Conservation (phyloP, 495 filamentous ascomycete genomes). For the Penicillium diatomitis region DNA sequence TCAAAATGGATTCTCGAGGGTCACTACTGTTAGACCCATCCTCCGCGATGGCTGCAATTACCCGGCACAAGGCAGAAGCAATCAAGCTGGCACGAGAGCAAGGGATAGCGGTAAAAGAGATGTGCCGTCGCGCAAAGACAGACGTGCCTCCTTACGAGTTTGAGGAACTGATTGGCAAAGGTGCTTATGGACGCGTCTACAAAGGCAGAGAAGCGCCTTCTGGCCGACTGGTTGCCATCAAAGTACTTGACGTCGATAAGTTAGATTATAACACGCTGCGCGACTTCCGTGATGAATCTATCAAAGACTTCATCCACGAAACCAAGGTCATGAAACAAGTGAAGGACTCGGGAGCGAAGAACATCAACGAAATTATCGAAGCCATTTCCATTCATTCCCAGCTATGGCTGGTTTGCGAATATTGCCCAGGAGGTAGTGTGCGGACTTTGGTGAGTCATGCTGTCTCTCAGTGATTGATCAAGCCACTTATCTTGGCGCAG, state of each 20-base stretch:
- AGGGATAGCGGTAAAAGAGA: conserved; percentile 37
- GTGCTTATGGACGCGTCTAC: conserved; percentile 91
- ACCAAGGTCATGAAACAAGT: conserved; percentile 78
- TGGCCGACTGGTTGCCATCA: conserved; percentile 71
- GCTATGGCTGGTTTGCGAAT: conserved; percentile 94
- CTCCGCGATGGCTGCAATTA: conserved; percentile 39
- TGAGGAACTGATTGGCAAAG: conserved; percentile 87
- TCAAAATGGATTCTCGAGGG: conserved; percentile 23
- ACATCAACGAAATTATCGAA: conserved; percentile 85
- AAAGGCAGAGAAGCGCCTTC: conserved; percentile 57
- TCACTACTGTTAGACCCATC: conserved; percentile 36
- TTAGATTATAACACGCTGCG: conserved; percentile 59
- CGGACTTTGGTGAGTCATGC: conserved; percentile 58
- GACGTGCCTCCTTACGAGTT: conserved; percentile 61
- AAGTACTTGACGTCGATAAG: conserved; percentile 92
- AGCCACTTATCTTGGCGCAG: conserved; percentile 11
- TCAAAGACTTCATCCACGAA: conserved; percentile 81
- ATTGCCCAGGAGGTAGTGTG: conserved; percentile 93
- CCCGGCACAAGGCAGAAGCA: conserved; percentile 39
- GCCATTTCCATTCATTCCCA: conserved; percentile 77
- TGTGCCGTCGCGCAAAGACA: conserved; percentile 38
- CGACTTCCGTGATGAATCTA: conserved; percentile 68
- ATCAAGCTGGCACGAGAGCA: conserved; percentile 44
- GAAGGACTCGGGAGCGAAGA: conserved; percentile 73
- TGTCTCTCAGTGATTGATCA: neutral